Evolutionary conservation across 768 basidiomycete species (phyloP), one percentile per base, ranked within the genome.

Genomic region (Pholiota conissans): DNA sequence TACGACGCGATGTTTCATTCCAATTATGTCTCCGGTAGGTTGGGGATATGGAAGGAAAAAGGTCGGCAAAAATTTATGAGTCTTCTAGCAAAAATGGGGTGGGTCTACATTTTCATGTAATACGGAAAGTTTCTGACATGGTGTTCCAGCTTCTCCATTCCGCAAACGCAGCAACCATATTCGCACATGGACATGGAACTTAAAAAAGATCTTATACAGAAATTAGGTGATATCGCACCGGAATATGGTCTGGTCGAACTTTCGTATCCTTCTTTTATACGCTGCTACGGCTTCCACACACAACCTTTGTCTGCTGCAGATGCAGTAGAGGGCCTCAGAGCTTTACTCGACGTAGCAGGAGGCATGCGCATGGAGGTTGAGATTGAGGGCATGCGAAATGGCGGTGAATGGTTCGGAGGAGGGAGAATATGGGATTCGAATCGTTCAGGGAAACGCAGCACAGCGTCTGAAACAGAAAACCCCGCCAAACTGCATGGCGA

Each of bases 1-100:
- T 98, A 98, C 68, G 97, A 99, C 67, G 87, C 95, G 10, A 98
- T 99, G 97, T 88, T 89, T 65, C 96, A 99, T 71, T 97, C 95
- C 3, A 91, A 91, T 56, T 99, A 98, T 66, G 89, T 99, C 16
- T 95, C 95, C 6, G 89, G 91, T 50, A 94, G 93, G 71, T 81
- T 99, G 58, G 95, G 94, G 3, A 92, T 96, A 55, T 98, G 97
- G 97, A 94, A 91, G 67, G 96, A 98, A 70, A 83, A 86, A 54
- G 97, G 97, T 20, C 81, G 91, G 59, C 95, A 94, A 70, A 83
- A 87, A 61, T 74, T 99, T 55, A 92, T 89, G 0, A 97, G 96
- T 7, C 76, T 99, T 49, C 76, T 99, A 22, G 97, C 97, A 14
- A 98, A 98, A 78, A 99, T 99, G 93, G 97, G 97, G 95, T 98